Conservation (phyloP, 164 flowering plant species). For the Macadamia integrifolia region DNA sequence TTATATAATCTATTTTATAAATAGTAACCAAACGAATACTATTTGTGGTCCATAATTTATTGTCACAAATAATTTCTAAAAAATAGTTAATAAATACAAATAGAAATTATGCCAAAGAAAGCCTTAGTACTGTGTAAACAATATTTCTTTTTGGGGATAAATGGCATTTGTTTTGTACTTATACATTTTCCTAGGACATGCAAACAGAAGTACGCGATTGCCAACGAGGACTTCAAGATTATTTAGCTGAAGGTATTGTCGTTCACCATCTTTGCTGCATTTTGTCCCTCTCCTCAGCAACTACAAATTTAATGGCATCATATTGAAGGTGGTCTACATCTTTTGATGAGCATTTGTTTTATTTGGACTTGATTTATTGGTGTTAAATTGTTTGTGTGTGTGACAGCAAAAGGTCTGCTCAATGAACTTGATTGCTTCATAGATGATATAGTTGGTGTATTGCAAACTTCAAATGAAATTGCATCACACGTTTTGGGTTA, state of each 20-base stretch:
- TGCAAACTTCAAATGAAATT: constrained; percentile 21
- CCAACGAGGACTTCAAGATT: constrained; percentile 44
- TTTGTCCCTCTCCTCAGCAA: too few relatives aligned
- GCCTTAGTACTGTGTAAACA: too few relatives aligned
- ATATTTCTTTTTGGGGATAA: background rate
- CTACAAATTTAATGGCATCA: too few relatives aligned
- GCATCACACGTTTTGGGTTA: constrained; percentile 2
- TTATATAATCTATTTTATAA: too few relatives aligned
- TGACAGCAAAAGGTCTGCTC: constrained; percentile 47
- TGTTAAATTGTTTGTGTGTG: background rate
- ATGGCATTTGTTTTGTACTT: background rate
- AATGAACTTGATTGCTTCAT: constrained; percentile 44
- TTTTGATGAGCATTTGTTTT: background rate
- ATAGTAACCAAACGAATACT: too few relatives aligned
- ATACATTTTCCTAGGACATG: background rate
- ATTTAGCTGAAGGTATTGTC: constrained; percentile 40
- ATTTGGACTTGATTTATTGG: background rate
- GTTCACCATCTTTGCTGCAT: too few relatives aligned
- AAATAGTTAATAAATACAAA: too few relatives aligned
- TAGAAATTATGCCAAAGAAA: too few relatives aligned
- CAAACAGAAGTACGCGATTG: constrained; percentile 42
- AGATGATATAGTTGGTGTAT: constrained; percentile 26
- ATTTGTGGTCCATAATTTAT: too few relatives aligned
- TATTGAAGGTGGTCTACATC: background rate
- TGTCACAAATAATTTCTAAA: too few relatives aligned